Evolutionary conservation across 1,139 yeast species (phyloP), one percentile per base, ranked within the genome.

Genomic region (Meyerozyma elateridarum): DNA sequence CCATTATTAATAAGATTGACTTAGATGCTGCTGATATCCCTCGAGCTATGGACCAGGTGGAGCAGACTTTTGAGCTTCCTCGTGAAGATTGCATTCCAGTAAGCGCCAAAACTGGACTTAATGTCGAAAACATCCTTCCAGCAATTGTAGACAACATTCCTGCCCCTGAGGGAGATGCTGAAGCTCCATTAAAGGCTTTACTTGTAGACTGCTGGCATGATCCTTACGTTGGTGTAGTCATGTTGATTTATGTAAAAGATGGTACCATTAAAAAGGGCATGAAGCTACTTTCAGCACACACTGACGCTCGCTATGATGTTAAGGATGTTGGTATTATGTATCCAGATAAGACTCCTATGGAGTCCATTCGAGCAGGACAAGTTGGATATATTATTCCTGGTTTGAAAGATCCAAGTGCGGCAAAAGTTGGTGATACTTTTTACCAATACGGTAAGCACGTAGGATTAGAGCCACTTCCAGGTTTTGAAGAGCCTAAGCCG

Each of bases 201-300:
- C 64, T 91, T 34, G 95, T 91, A 7, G 98, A 91, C 54, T 89
- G 96, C 3, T 91, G 98, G 98, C 93, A 88, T 52, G 97, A 91
- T 53, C 73, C 87, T 3, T 91, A 87, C 47, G 73, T 85, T 5
- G 98, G 98, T 2, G 97, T 91, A n/a, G 88, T 91, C 4, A 70
- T 89, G 64, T 61, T 91, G 32, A 83, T 91, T 1, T 77, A 85
- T 49, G 75, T 89, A 6, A 94, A 82, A 3, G 96, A 89, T 55
- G 98, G 98, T 1, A 51, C 58, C 5, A 62, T 89, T 13, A 73
- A 73, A 40, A 79, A 76, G 46, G 95, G 96, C 8, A 81, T 78
- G 58, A 81, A 75, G 46, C 66, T 91, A 26, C 56, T 78, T 30
- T 82, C 94, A 8, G 94, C 87, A 2, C 93, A 85, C 45, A 80